A percentile compares a stretch with the other conserved stretches of the same genome.
Evolutionary conservation across 2,329 filamentous ascomycete genomes (phyloP).

Genomic region (Dryadomyces quercivorus): DNA sequence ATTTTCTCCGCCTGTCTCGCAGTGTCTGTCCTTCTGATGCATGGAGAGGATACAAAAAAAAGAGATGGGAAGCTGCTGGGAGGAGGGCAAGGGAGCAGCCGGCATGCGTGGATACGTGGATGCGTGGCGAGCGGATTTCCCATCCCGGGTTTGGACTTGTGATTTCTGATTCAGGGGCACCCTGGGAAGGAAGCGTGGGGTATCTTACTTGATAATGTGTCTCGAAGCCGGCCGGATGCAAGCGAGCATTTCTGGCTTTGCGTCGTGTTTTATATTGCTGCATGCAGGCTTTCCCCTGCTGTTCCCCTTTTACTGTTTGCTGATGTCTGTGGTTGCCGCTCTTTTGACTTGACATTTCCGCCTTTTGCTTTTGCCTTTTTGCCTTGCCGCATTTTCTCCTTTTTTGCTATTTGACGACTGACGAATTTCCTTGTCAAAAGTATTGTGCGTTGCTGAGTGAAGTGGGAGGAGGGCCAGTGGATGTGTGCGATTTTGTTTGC

Average conservation of each 20-base stretch:
- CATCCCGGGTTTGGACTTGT: neutral
- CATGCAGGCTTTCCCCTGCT: neutral
- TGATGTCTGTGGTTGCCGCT: too few relatives aligned
- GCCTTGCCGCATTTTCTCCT: neutral
- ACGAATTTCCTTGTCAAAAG: constrained; percentile 2
- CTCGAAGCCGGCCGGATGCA: neutral
- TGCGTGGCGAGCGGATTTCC: neutral
- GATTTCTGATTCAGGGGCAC: neutral
- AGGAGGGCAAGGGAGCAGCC: neutral
- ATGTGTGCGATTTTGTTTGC: neutral
- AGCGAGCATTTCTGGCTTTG: neutral
- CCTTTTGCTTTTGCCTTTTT: neutral
- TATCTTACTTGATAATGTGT: neutral
- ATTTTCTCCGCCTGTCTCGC: neutral
- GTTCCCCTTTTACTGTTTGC: neutral
- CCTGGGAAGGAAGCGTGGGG: neutral
- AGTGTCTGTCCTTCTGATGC: neutral
- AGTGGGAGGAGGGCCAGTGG: neutral
- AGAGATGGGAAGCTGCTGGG: neutral
- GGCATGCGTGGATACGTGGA: neutral
- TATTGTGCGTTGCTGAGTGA: neutral
- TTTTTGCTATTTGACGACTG: neutral
- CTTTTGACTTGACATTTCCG: neutral
- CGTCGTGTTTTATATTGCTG: neutral
- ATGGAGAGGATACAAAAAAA: constrained; percentile 3